A percentile compares a stretch with the other conserved stretches of the same genome.
Conservation (phyloP, 371 early-diverging fungal species). For the Coemansia sp. region DNA sequence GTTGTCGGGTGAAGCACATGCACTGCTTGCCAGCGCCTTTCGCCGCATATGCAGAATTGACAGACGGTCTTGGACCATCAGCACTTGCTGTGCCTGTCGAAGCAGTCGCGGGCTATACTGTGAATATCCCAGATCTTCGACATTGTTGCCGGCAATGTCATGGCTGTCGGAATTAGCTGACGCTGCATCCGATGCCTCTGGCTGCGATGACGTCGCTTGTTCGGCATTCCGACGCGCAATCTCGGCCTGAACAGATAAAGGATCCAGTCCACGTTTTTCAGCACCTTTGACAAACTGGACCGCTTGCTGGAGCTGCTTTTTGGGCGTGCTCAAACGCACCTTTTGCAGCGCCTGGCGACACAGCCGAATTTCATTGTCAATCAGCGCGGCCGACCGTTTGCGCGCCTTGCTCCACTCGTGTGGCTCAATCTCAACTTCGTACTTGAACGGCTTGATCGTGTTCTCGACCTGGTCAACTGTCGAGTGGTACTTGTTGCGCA, state of each 20-base stretch:
- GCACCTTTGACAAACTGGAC: constrained; percentile 57
- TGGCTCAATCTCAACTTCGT: constrained; percentile 89
- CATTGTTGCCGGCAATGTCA: neutral
- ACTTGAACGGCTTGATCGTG: constrained; percentile 97
- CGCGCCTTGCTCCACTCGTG: constrained; percentile 91
- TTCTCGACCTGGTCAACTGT: constrained; percentile 97
- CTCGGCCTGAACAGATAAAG: constrained; percentile 39
- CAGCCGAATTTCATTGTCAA: constrained; percentile 76
- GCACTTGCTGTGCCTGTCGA: constrained; percentile 76
- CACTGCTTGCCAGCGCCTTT: constrained; percentile 72
- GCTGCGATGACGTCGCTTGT: constrained; percentile 1
- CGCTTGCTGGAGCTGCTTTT: constrained; percentile 79
- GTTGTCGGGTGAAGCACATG: constrained; percentile 72
- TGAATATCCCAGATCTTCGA: constrained; percentile 33
- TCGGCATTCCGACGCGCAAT: constrained; percentile 35
- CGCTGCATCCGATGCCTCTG: neutral
- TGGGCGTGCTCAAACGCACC: constrained; percentile 75
- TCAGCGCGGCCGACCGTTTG: constrained; percentile 66
- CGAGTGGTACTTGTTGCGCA: constrained; percentile 79
- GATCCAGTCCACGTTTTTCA: constrained; percentile 48
- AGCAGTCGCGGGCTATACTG: constrained; percentile 71
- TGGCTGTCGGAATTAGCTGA: neutral
- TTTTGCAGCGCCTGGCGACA: constrained; percentile 68
- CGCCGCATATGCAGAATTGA: constrained; percentile 76
- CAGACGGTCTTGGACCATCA: constrained; percentile 71